Base-by-base conservation (phyloP, 768 basidiomycete species). In the Termitomyces sp. region DNA sequence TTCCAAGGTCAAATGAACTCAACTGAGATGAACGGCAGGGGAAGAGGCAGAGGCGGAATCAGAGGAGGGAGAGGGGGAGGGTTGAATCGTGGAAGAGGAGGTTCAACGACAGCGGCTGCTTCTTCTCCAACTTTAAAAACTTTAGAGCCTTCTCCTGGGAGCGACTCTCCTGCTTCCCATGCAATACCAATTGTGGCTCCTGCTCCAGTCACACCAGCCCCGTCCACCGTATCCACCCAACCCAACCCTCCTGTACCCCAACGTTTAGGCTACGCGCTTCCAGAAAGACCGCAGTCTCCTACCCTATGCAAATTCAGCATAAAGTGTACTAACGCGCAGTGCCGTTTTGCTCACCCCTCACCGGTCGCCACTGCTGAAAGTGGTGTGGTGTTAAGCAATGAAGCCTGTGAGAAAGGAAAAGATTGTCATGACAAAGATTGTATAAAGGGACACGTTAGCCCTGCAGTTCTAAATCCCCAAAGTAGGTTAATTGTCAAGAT, bases 331-430 rank as follows among this genome's bases (percentile, higher is more conserved):
- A 96, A 98, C 71, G 79, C 89, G 0, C 79, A 87, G 49, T 99
- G 97, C 72, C 81, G 89, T 18, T 98, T 86, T 72, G 93, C 93
- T 9, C 97, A 99, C 71, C 95, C 97, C 5, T 94, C 91, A 9
- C 97, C 97, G n/a, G 93, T 95, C 3, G 95, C 97, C 6, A 97
- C 96, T 18, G 81, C 89, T 35, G 94, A 96, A 74, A 95, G 91
- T 66, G 97, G 95, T 9, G 82, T 99, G 62, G 97, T 98, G 1
- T 79, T 99, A 57, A 96, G 91, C 66, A 94, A 91, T 58, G 96
- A 98, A 58, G 79, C 93, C 20, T 99, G 97, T 72, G 91, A 95
- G 66, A 85, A 88, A 51, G 92, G 92, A 18, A 89, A 87, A 69
- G 78, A 88, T 49, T 99, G 97, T 73, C 87, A 90, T 68, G 94